Percentiles rank a stretch among this genome's conserved stretches.
phyloP scores from a whole-genome alignment of 345 rosid genomes.

The Eutrema heterophyllum region DNA sequence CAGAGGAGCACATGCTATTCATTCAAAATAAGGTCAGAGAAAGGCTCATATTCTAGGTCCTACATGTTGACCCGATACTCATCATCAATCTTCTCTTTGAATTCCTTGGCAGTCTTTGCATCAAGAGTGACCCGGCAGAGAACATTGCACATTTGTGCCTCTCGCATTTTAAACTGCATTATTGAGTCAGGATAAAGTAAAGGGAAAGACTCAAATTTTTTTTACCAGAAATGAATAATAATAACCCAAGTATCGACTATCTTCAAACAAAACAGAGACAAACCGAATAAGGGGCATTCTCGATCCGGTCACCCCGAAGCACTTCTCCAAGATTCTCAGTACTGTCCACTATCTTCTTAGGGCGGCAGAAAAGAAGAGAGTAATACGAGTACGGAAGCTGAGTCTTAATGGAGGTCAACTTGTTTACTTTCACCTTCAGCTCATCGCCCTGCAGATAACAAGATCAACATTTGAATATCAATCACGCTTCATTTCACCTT shows the following conservation, averaged over 20 bases:
- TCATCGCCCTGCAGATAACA: constrained; percentile 53
- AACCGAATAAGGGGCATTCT: constrained; percentile 81
- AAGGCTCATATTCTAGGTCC: constrained; percentile 1
- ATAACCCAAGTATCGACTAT: background rate
- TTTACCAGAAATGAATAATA: background rate
- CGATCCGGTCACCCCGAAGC: constrained; percentile 95
- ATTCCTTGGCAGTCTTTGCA: constrained; percentile 57
- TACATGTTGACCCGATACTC: constrained; percentile 97
- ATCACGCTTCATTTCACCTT: background rate
- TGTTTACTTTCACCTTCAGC: constrained; percentile 84
- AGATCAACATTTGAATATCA: background rate
- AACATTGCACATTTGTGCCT: constrained; percentile 74
- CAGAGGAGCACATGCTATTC: background rate
- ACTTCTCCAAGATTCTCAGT: constrained; percentile 99
- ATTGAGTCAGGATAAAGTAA: background rate
- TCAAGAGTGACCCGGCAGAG: constrained; percentile 51
- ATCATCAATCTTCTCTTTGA: constrained; percentile 87
- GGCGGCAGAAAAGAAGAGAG: constrained; percentile 67
- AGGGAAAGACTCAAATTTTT: background rate
- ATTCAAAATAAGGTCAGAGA: background rate
- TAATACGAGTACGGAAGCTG: constrained; percentile 92
- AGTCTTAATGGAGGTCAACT: constrained; percentile 84
- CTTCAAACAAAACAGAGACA: constrained; percentile 10
- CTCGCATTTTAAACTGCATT: constrained; percentile 86
- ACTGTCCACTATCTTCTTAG: constrained; percentile 75